Base-by-base conservation (phyloP, 352 stramenopile genomes). In the Pythium insidiosum region DNA sequence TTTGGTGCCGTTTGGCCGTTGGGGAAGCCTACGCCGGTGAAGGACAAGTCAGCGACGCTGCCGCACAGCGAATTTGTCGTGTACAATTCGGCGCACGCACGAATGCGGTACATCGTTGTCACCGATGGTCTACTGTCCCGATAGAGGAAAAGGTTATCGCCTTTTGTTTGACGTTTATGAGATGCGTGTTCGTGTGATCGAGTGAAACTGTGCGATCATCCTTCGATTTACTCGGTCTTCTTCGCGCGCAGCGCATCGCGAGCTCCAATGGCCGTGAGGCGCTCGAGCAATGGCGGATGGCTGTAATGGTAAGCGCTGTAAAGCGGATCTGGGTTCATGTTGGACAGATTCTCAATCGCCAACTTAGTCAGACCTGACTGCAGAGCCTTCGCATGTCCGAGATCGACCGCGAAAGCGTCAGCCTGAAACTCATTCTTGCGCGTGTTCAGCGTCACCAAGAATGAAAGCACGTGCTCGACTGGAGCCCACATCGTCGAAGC, bases 281-380 rank as follows among this genome's bases (percentile, higher is more conserved):
- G 81, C 61, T 99, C 93, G 3, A 98, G 78, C 25, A 99, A 69
- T 31, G 95, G 93, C 25, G 96, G 96, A 65, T 99, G 96, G 56
- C 75, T 97, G 72, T 99, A 98, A 73, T 99, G 95, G 61, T 98
- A 98, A 11, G 82, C 88, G 25, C 79, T 95, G 71, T 98, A 98
- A 54, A 92, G 82, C 44, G 42, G 53, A 68, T 98, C 95, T 29
- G 91, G 87, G 60, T 96, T 97, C 88, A 99, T 97, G 58, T 97
- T 97, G 55, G 82, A 84, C 20, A 99, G 66, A 62, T 99, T 99
- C 62, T 98, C 94, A 44, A 98, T 79, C 62, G 90, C 83, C 38
- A 99, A 95, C 74, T 99, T 99, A 36, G 88, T 94, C 29, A 99
- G 79, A 5, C 94, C 96, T 24, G 76, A 92, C 63, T 97, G 89